Base-by-base conservation (phyloP, 441 rosid genomes). In the Kokia cookei region DNA sequence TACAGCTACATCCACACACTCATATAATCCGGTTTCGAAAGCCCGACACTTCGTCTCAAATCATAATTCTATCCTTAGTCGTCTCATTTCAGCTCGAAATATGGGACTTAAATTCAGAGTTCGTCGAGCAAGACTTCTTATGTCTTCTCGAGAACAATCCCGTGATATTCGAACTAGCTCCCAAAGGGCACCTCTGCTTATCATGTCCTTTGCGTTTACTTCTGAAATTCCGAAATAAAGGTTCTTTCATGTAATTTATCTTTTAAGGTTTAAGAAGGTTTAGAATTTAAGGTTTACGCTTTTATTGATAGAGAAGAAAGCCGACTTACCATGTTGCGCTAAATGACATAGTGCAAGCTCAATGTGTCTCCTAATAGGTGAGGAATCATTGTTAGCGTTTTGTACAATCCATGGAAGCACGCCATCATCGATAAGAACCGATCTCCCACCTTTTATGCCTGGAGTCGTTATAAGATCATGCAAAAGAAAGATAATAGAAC, bases 261-360 rank as follows among this genome's bases (percentile, higher is more conserved):
- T 9, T 42, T 42, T 9, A 42, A 42, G 47, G 47, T 42, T 42
- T 42, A 42, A 42, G 47, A 11, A 2, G 37, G 6, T 58, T 24
- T 58, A 58, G 37, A 9, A 11, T 60, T 29, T 29, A 60, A 40
- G 10, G 22, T 60, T 2, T 3, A 29, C 17, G 22, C 32, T 61
- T 35, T 29, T 58, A 10, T 7, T 0, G 7, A 3, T n/a, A 2
- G 0, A 22, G 43, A 22, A 76, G 29, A 22, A 72, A 61, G 65
- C 27, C 5, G 14, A 76, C 82, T 84, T 72, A 96, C 98, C 99
- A 55, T 96, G 98, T 51, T 96, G 99, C 58, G 99, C 98, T 72
- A 96, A 80, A 83, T 96, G 99, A 83, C 99, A 96, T 8, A 96
- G 84, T 11, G 98, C 97, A 9, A 96, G 99, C 84, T 96, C 99